Evolutionary conservation across 768 basidiomycete genomes (phyloP).

Genomic region (Kwoniella dejecticola): DNA sequence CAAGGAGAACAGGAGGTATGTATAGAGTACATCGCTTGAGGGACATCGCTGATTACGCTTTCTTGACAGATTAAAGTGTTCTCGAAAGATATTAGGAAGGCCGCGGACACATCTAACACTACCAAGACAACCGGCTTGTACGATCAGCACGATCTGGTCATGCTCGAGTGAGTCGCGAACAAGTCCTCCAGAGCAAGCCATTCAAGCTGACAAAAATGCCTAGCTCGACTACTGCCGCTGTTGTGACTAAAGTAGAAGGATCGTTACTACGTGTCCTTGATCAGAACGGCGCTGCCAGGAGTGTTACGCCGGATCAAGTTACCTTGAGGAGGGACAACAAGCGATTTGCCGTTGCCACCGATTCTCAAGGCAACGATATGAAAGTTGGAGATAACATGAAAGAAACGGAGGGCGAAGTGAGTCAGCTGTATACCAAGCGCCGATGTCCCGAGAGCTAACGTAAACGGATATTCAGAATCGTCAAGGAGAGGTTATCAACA

Average conservation of each 20-base stretch:
- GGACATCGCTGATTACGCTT: slow-evolving; percentile 12
- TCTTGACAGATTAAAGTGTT: slow-evolving; percentile 82
- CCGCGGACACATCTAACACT: slow-evolving; percentile 92
- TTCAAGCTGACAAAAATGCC: slow-evolving; percentile 11
- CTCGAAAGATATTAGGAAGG: slow-evolving; percentile 93
- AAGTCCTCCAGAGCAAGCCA: not conserved
- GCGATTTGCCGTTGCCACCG: slow-evolving; percentile 78
- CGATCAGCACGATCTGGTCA: slow-evolving; percentile 93
- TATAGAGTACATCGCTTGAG: not conserved
- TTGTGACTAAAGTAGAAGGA: slow-evolving; percentile 95
- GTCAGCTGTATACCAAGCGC: slow-evolving; percentile 33
- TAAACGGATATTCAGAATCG: slow-evolving; percentile 63
- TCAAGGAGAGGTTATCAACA: slow-evolving; percentile 87
- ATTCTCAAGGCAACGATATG: slow-evolving; percentile 83
- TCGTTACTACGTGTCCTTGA: slow-evolving; percentile 95
- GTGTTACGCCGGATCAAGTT: slow-evolving; percentile 91
- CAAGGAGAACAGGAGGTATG: slow-evolving; percentile 91
- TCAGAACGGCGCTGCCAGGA: slow-evolving; percentile 84
- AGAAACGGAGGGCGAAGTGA: slow-evolving; percentile 83
- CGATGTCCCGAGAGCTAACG: slow-evolving; percentile 7
- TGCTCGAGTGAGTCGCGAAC: slow-evolving; percentile 75
- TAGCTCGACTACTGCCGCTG: slow-evolving; percentile 89
- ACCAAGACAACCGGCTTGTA: slow-evolving; percentile 89
- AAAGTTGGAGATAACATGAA: slow-evolving; percentile 87
- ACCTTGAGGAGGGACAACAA: slow-evolving; percentile 82